Conservation (phyloP, 108 stramenopile species). For the Schizochytrium sp. region DNA sequence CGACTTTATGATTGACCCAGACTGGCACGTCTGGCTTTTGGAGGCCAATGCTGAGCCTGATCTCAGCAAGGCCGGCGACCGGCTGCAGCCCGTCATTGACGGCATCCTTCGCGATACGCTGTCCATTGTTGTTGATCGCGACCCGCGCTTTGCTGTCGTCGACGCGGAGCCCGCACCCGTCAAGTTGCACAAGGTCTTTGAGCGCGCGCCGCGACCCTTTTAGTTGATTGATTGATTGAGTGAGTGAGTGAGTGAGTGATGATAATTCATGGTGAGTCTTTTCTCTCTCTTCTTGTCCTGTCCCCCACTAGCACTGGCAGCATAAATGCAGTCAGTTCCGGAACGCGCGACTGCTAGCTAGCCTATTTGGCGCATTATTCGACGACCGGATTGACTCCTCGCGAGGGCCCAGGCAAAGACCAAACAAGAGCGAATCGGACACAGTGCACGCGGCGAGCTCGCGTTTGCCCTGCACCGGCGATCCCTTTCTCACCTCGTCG, state of each 20-base stretch:
- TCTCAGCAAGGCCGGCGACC: conserved; percentile 10
- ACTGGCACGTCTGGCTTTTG: not conserved
- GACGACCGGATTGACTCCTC: not conserved
- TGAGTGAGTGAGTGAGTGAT: too few relatives aligned
- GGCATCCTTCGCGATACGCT: not conserved
- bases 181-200: not conserved
- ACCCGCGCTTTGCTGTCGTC: not conserved
- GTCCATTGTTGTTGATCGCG: not conserved
- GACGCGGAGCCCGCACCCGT: not conserved
- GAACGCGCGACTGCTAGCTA: too few relatives aligned
- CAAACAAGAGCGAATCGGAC: too few relatives aligned
- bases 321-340: too few relatives aligned
- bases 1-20: not conserved
- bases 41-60: conserved; percentile 12
- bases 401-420: too few relatives aligned
- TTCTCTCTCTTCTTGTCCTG: not conserved
- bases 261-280: too few relatives aligned
- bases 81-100: conserved; percentile 13
- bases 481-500: too few relatives aligned
- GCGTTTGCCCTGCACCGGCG: too few relatives aligned
- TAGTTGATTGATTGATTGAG: not conserved
- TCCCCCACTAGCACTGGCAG: too few relatives aligned
- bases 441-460: too few relatives aligned
- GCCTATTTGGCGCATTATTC: not conserved
- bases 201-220: not conserved